Conservation (phyloP, 2,329 filamentous ascomycete genomes). For the Ophiocordyceps camponoti-rufipedis region DNA sequence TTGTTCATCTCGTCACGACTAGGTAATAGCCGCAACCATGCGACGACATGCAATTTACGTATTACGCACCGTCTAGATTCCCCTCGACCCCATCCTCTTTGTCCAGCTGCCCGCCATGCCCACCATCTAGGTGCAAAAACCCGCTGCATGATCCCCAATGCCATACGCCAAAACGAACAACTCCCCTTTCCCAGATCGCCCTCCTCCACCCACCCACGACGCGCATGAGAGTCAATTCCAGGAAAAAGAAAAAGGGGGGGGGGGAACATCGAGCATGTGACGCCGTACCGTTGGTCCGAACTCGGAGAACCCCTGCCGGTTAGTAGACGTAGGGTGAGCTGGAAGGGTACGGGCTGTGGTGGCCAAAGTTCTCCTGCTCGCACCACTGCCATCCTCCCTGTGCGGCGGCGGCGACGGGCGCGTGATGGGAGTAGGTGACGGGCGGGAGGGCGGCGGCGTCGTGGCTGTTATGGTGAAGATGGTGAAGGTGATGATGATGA, state of each 20-base stretch:
- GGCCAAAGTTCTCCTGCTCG: conserved; percentile 14
- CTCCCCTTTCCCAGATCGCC: background rate
- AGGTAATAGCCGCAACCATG: background rate
- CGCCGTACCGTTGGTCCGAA: background rate
- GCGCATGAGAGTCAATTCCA: background rate
- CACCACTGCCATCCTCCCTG: conserved; percentile 16
- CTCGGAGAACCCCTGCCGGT: background rate
- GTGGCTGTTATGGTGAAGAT: background rate
- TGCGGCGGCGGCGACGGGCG: conserved; percentile 1
- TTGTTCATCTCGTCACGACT: background rate
- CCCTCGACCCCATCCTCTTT: background rate
- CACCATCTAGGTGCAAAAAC: background rate
- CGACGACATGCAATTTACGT: background rate
- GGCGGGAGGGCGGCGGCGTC: background rate
- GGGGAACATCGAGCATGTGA: background rate
- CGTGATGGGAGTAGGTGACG: background rate
- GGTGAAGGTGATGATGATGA: background rate
- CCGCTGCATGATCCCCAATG: background rate
- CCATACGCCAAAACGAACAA: background rate
- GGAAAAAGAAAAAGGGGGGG: too few species aligned
- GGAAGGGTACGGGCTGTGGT: conserved; percentile 7
- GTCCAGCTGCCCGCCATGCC: background rate
- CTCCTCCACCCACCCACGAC: background rate
- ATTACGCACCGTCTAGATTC: background rate
- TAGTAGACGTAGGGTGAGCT: conserved; percentile 14